These are phyloP conservation scores for Cicer yamashitae DNA, from an alignment of 306 rosid genomes.

Conservation along the genomic window DNA sequence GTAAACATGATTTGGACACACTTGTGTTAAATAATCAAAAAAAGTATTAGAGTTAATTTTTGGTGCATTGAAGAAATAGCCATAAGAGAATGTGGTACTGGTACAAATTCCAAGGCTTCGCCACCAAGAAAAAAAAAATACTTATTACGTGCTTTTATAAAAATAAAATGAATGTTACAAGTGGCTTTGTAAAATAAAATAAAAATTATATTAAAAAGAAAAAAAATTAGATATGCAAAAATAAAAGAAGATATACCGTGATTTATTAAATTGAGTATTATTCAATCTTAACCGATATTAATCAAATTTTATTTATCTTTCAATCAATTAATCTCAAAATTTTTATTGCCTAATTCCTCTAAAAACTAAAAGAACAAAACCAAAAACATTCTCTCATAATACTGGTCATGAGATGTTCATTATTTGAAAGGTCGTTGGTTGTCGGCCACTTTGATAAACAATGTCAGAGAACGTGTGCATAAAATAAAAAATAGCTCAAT, in stretches of 20 bases:
- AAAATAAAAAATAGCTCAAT: too few relatives aligned
- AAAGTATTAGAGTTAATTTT: neutral
- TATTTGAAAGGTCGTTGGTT: conserved; percentile 30
- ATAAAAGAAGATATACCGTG: neutral
- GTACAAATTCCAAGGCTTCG: conserved; percentile 40
- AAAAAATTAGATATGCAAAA: too few relatives aligned
- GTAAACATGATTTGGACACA: neutral
- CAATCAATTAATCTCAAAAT: too few relatives aligned
- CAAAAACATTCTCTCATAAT: neutral
- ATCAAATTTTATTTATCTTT: too few relatives aligned
- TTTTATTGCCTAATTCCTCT: too few relatives aligned
- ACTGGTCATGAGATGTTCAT: neutral
- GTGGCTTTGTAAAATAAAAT: too few relatives aligned
- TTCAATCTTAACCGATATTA: neutral
- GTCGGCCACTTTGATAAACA: conserved; percentile 45
- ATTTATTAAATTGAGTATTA: conserved; percentile 36
- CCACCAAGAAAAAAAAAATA: conserved; percentile 39
- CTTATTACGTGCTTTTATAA: too few relatives aligned
- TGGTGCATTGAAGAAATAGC: conserved; percentile 16
- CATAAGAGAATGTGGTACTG: conserved; percentile 36
- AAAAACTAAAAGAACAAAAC: too few relatives aligned
- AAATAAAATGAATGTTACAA: too few relatives aligned
- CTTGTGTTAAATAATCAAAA: neutral
- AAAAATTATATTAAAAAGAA: too few relatives aligned
- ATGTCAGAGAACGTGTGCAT: conserved; percentile 39